phyloP scores from a whole-genome alignment of 768 basidiomycete species.

The Trametopsis cervina region DNA sequence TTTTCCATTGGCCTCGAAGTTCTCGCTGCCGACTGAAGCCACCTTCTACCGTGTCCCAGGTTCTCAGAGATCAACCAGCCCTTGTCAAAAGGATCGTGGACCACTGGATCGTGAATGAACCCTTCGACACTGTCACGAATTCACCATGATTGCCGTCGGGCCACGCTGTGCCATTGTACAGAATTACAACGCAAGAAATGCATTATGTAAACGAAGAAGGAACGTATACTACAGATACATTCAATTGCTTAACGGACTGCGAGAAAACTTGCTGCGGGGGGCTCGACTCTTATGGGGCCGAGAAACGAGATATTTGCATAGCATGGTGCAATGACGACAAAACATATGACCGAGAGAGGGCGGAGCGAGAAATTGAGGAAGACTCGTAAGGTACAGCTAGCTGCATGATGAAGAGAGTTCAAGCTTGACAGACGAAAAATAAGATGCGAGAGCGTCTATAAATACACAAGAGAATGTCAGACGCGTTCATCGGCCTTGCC shows the following conservation, averaged over 20 bases:
- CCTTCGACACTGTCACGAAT: too few species aligned
- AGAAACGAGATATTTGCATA: not conserved
- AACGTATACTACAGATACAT: not conserved
- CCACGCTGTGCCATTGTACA: too few species aligned
- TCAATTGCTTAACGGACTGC: not conserved
- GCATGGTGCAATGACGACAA: too few species aligned
- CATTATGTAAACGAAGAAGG: not conserved
- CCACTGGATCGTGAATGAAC: constrained; percentile 19
- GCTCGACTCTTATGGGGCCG: not conserved
- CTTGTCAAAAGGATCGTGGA: constrained; percentile 20
- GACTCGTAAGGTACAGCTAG: not conserved
- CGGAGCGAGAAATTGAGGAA: not conserved
- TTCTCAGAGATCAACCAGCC: constrained; percentile 18
- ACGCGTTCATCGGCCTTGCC: not conserved
- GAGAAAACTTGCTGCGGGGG: not conserved
- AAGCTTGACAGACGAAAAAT: not conserved
- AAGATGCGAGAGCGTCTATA: not conserved
- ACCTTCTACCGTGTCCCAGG: constrained; percentile 8
- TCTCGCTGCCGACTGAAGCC: not conserved
- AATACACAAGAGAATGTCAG: not conserved
- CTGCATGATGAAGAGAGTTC: not conserved
- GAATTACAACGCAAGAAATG: too few species aligned
- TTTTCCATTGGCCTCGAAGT: not conserved
- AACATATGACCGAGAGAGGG: not conserved
- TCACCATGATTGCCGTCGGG: too few species aligned